Evolutionary conservation across 2,329 filamentous ascomycete species (phyloP), one percentile per base, ranked within the genome.

Genomic region (Ambrosiella cleistominuta): DNA sequence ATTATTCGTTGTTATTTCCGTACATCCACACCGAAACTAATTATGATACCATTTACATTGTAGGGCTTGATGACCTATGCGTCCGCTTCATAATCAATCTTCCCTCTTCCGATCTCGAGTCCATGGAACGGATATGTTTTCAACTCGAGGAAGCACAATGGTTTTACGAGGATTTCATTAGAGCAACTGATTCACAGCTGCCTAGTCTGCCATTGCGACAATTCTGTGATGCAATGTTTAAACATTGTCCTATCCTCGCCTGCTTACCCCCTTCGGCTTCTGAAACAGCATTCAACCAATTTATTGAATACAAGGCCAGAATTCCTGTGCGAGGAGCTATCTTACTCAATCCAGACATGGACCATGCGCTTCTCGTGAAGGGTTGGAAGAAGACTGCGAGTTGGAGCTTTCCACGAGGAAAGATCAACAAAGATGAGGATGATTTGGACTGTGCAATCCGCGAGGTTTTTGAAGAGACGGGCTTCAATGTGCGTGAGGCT

Each of bases 111-210:
- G 93, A 98, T 70, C 80, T 97, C 52, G 82, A 83, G 63, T 89
- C 87, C 1, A 86, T 95, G 60, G 88, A 89, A 68, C 85, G 93
- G 67, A 93, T 98, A 71, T 97, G 91, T 72, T 98, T 98, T 70
- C 90, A 97, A 72, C 86, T 98, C 65, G 93, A 98, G 71, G 94
- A 98, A 72, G 93, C 93, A 65, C 94, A 98, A 82, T 98, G 93
- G 93, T 98, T 95, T 72, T 98, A 98, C 80, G 93, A 98, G 75
- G 93, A 98, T 71, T 98, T 98, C 68, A 88, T 98, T 69, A 87
- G 93, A 53, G 90, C 91, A 44, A 76, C 93, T 63, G 86, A 96
- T 70, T 84, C 89, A 56, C 78, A 78, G 44, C 77, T 98, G 9
- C 93, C 93, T 3, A 89, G 86, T 58, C 85, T 97, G 76, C 81